Evolutionary conservation across 2,329 filamentous ascomycete species (phyloP).

Genomic region (Botrytis cinerea): DNA sequence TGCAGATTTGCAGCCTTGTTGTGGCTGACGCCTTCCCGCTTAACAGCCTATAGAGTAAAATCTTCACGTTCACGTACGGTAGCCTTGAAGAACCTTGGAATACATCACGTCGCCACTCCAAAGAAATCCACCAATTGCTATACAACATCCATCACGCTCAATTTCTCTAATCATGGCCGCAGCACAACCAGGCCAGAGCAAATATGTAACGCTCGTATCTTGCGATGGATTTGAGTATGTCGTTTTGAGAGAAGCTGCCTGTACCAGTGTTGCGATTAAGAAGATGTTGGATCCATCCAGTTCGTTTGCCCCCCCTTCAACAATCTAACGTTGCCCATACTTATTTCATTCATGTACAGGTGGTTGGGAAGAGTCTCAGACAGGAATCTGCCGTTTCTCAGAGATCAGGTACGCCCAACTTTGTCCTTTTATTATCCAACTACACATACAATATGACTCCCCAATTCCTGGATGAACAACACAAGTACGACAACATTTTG

Average conservation of each 20-base stretch:
- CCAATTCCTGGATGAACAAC: constrained; percentile 1
- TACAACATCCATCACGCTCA: not conserved
- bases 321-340: constrained; percentile 17
- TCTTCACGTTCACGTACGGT: not conserved
- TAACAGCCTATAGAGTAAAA: not conserved
- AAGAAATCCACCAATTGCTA: constrained; percentile 23
- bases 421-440: not conserved
- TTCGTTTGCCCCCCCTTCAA: constrained; percentile 39
- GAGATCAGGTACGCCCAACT: constrained; percentile 67
- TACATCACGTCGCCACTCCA: not conserved
- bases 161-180: constrained; percentile 24
- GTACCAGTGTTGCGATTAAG: constrained; percentile 71
- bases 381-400: constrained; percentile 65
- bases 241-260: constrained; percentile 68
- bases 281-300: constrained; percentile 72
- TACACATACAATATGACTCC: not conserved
- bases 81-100: not conserved
- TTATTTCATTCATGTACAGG: constrained; percentile 48
- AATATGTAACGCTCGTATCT: constrained; percentile 77
- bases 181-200: constrained; percentile 45
- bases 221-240: constrained; percentile 77
- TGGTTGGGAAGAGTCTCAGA: constrained; percentile 62
- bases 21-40: constrained; percentile 1
- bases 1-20: constrained; percentile 4
- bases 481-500: not conserved